Evolutionary conservation across 345 rosid species (phyloP).

Genomic region (Acer saccharum): DNA sequence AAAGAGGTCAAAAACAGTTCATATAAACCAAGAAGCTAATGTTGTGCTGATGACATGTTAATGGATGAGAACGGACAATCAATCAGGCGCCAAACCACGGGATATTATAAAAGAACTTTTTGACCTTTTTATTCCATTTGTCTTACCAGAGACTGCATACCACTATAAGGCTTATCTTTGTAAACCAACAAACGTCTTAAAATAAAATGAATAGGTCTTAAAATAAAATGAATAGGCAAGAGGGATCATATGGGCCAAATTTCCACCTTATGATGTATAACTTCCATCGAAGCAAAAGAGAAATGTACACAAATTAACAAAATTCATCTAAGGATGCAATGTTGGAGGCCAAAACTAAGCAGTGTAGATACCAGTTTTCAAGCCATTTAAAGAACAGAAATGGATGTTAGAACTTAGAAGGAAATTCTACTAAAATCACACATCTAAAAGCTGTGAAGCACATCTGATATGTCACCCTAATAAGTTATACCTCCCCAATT

Average conservation of each 20-base stretch:
- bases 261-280: not conserved
- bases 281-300: not conserved
- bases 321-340: not conserved
- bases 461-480: not conserved
- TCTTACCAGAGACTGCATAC: not conserved
- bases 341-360: not conserved
- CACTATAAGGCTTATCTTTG: not conserved
- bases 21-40: not conserved
- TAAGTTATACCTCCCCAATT: not conserved
- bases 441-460: not conserved
- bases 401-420: no score
- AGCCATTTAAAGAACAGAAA: not conserved
- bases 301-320: not conserved
- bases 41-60: not conserved
- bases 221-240: not conserved
- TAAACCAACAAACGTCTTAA: not conserved
- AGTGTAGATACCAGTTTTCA: not conserved
- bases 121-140: not conserved
- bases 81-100: not conserved
- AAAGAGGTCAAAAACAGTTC: not conserved
- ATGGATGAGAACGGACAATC: not conserved
- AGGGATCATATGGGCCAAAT: not conserved
- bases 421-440: not conserved
- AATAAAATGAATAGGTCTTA: not conserved
- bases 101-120: not conserved